Conservation (phyloP, 2,329 filamentous ascomycete genomes). For the Ophiostoma triangulosporum region DNA sequence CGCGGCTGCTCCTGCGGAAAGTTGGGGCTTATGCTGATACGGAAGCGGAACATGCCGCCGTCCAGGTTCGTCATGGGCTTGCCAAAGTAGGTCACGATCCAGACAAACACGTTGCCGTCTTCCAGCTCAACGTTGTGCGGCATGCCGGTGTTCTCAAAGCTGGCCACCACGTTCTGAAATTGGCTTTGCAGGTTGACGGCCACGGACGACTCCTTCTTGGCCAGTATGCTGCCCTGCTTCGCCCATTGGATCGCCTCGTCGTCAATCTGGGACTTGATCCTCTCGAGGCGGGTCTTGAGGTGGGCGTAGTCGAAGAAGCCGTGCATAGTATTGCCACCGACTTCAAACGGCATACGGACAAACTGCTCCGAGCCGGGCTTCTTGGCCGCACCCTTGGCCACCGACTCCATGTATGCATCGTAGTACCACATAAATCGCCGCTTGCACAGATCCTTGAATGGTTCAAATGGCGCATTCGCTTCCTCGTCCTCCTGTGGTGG, state of each 20-base stretch:
- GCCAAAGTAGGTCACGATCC: slow-evolving; percentile 81
- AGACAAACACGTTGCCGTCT: slow-evolving; percentile 76
- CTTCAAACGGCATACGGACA: slow-evolving; percentile 78
- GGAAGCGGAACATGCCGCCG: slow-evolving; percentile 76
- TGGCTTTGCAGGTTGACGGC: slow-evolving; percentile 73
- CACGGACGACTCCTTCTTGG: slow-evolving; percentile 56
- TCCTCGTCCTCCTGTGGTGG: slow-evolving; percentile 5
- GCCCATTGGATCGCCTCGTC: slow-evolving; percentile 62
- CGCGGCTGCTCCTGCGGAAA: slow-evolving; percentile 86
- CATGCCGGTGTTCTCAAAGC: slow-evolving; percentile 56
- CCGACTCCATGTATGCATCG: slow-evolving; percentile 64
- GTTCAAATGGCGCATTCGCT: slow-evolving; percentile 53
- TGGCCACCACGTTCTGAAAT: slow-evolving; percentile 66
- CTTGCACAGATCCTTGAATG: slow-evolving; percentile 84
- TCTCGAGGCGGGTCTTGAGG: slow-evolving; percentile 53
- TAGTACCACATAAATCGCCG: slow-evolving; percentile 93
- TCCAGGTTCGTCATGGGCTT: slow-evolving; percentile 87
- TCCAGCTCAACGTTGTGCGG: slow-evolving; percentile 66
- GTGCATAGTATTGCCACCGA: slow-evolving; percentile 62
- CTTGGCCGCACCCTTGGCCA: slow-evolving; percentile 51
- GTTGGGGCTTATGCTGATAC: slow-evolving; percentile 62
- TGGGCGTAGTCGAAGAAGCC: slow-evolving; percentile 72
- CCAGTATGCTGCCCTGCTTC: slow-evolving; percentile 46
- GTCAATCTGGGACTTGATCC: slow-evolving; percentile 57
- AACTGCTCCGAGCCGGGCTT: slow-evolving; percentile 54